Conservation (phyloP, 2,329 filamentous ascomycete species). For the Pestalotiopsis sp. region DNA sequence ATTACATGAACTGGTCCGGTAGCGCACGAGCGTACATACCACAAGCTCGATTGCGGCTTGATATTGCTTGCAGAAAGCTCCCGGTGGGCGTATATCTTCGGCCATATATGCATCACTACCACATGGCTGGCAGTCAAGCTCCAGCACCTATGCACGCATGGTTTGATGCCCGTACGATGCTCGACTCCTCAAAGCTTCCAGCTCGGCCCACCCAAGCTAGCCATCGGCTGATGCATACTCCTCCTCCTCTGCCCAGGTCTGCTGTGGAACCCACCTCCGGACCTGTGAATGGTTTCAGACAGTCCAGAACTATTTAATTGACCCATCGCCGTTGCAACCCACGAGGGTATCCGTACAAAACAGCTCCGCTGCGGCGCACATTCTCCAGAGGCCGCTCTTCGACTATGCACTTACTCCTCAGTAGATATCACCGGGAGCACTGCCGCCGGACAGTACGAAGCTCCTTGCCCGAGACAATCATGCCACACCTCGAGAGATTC, state of each 20-base stretch:
- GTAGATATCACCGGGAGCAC: background rate
- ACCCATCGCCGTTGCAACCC: background rate
- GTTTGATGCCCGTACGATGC: slow-evolving; percentile 9
- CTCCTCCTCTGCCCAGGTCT: background rate
- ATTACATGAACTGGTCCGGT: background rate
- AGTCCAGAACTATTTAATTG: background rate
- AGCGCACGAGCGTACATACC: background rate
- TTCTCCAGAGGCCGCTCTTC: background rate
- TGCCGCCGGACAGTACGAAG: background rate
- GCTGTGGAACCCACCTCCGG: background rate
- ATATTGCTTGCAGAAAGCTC: background rate
- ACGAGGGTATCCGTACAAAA: background rate
- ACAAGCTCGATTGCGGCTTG: background rate
- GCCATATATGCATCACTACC: background rate
- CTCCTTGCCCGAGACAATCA: background rate
- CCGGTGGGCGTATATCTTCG: background rate
- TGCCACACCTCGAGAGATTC: background rate
- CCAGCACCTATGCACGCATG: background rate
- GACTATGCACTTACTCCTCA: background rate
- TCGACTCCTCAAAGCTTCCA: background rate
- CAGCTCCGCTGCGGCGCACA: background rate
- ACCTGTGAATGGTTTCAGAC: background rate
- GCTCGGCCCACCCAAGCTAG: background rate
- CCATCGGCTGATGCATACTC: slow-evolving; percentile 5
- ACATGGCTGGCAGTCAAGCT: background rate